Base-by-base conservation (phyloP, 2,329 filamentous ascomycete genomes). In the Pseudogymnoascus sp. region DNA sequence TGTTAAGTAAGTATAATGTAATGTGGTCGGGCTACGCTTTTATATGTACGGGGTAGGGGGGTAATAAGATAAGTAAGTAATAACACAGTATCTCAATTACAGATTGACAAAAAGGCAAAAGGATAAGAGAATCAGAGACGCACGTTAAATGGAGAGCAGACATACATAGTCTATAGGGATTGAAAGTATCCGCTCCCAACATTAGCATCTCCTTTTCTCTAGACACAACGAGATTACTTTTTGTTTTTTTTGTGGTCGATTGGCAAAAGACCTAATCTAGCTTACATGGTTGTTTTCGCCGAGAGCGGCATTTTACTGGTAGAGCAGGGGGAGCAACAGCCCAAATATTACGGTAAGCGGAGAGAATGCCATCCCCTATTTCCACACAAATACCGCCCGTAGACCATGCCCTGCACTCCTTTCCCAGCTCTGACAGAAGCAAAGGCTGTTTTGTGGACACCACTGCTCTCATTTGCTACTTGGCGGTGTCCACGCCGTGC, bases 221-320 rank as follows among this genome's bases (percentile, higher is more conserved):
- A 33, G 28, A 55, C 25, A 55, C 49, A 55, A 55, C 49, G 49
- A 55, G 49, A 55, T 55, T 55, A 33, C 49, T 33, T 33, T 33
- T 31, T 18, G 7, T 14, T 52, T 43, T 18, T 28, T 31, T 18
- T 55, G 49, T 18, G n/a, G 49, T 18, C 25, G 49, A 33, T 55
- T 55, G 28, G 28, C 49, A 55, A 33, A 55, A 5, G 28, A 18
- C 49, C 28, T 55, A 55, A 55, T 55, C 49, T 55, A 55, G 49
- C 49, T 33, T 55, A 55, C 49, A 55, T 55, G 49, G 49, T 55
- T 55, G 49, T 55, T 55, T 55, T 55, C 49, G 49, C 49, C 49
- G 49, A 55, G 49, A 55, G 49, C 25, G 49, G 49, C 49, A 55
- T 55, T 33, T 55, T 55, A 55, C 25, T 55, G 49, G 25, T 55